Evolutionary conservation across 352 stramenopile genomes (phyloP).

Genomic region (Pythium inflatum): DNA sequence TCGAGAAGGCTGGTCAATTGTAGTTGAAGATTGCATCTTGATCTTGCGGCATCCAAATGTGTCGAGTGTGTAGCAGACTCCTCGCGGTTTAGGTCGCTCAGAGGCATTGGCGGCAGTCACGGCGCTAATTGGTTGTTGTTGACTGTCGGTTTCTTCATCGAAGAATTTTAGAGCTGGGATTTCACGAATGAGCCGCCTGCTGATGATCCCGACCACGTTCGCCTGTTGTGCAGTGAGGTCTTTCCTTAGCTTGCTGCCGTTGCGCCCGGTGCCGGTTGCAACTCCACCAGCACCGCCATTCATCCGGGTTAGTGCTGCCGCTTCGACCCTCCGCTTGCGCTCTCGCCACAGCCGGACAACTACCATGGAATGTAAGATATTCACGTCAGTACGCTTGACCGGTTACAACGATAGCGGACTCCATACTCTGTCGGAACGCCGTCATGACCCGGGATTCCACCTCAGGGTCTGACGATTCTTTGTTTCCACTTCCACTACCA

Average conservation of each 20-base stretch:
- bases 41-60: conserved; percentile 61
- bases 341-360: conserved; percentile 71
- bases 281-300: conserved; percentile 39
- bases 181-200: conserved; percentile 68
- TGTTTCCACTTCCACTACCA: conserved; percentile 7
- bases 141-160: conserved; percentile 41
- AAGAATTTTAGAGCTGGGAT: conserved; percentile 84
- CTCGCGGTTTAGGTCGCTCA: conserved; percentile 39
- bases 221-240: conserved; percentile 62
- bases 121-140: neutral
- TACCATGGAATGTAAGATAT: too few species aligned
- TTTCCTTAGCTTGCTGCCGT: conserved; percentile 51
- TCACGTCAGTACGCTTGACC: too few species aligned
- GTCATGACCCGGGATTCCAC: conserved; percentile 49
- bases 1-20: neutral
- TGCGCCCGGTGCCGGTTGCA: conserved; percentile 29
- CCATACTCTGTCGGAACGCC: conserved; percentile 63
- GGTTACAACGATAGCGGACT: neutral
- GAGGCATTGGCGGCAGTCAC: neutral
- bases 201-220: conserved; percentile 78
- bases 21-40: conserved; percentile 64
- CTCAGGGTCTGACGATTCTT: conserved; percentile 29
- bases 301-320: conserved; percentile 53
- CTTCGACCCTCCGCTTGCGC: conserved; percentile 52
- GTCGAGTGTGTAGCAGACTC: conserved; percentile 79